Base-by-base conservation (phyloP, 176 grass and related monocot genomes). In the Oryza officinalis region DNA sequence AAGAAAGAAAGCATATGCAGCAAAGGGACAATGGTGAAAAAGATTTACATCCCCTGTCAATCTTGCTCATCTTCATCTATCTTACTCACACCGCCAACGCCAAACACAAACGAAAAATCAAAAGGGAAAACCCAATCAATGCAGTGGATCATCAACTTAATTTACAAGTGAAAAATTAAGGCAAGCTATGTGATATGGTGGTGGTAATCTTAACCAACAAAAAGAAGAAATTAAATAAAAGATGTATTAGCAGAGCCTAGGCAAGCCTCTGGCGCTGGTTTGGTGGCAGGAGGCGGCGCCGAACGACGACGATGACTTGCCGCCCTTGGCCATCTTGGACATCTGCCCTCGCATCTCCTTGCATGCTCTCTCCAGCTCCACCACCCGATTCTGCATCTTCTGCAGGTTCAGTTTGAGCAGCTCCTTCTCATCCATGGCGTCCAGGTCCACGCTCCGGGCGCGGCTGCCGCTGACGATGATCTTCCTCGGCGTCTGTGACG, bases 311-410 rank as follows among this genome's bases (percentile, higher is more conserved):
- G 20, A 57, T 7, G 17, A 6, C 6, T 1, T 22, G 52, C 52
- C 92, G 82, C 78, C 71, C 85, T 85, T 89, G 8, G 75, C 35
- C 86, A 96, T 92, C 75, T 81, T 96, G 13, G 92, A 86, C 89
- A 90, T 86, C 73, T 94, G 83, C 0, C 88, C 93, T 64, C 83
- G 90, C 89, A 99, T 96, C 78, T 86, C 90, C 44, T 91, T 94
- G 82, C 97, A 99, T 35, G 71, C 83, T 22, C 87, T 88, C 93
- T 96, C 93, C 86, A 96, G 66, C 80, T 99, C 89, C 74, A 92
- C 84, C 77, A 99, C 91, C 85, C 89, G 91, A 50, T 22, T 92
- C 59, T 99, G 91, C 91, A 96, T 99, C 71, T 69, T 86, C 18
- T 87, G 90, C 11, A 99, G 82, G 78, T 90, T 91, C n/a, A 96